phyloP scores from a whole-genome alignment of 306 rosid species.

The Calophaca sinica region DNA sequence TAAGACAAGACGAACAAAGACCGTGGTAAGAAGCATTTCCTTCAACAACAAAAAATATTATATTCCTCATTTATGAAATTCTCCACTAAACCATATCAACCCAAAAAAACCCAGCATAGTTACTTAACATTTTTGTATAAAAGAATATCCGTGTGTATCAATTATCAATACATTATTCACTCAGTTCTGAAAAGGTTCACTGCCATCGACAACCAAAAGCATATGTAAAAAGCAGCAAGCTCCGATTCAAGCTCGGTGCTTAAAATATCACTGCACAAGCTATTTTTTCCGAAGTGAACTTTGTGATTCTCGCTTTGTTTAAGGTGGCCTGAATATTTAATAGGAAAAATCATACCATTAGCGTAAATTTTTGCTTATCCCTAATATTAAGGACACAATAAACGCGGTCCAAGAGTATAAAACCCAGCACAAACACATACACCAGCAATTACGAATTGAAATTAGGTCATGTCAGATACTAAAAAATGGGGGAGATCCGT shows the following conservation, averaged over 20 bases:
- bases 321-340: neutral
- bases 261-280: neutral
- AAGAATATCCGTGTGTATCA: neutral
- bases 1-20: conserved; percentile 1
- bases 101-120: too few species aligned
- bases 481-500: neutral
- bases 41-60: too few species aligned
- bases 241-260: conserved; percentile 13
- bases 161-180: neutral
- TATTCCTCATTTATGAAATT: too few species aligned
- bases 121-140: too few species aligned
- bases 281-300: conserved; percentile 1
- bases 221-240: neutral
- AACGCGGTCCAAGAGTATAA: conserved; percentile 29
- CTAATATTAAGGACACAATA: neutral
- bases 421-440: conserved; percentile 12
- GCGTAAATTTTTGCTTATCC: neutral
- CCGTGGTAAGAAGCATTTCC: too few species aligned
- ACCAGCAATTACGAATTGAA: neutral
- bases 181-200: conserved; percentile 16
- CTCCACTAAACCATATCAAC: too few species aligned
- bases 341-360: neutral
- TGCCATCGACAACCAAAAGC: neutral
- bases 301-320: neutral
- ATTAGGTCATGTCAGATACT: neutral